Evolutionary conservation across 768 basidiomycete genomes (phyloP).

Genomic region (Gloeopeniophorella convolvens): DNA sequence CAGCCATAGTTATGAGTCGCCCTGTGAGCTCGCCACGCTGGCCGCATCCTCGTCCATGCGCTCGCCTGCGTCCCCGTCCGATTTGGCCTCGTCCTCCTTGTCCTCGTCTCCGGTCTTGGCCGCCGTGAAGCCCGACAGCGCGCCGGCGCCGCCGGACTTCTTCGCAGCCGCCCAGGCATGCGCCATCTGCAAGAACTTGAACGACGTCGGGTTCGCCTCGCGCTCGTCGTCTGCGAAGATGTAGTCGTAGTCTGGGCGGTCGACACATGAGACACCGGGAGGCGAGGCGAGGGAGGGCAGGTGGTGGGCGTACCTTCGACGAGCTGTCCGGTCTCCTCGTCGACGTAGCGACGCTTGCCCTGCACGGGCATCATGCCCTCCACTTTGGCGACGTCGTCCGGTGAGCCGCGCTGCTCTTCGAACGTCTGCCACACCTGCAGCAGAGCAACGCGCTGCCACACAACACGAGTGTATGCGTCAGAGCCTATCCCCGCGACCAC

Average conservation of each 20-base stretch:
- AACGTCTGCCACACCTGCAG: slow-evolving; percentile 95
- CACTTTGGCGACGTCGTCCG: slow-evolving; percentile 73
- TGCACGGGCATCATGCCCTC: slow-evolving; percentile 91
- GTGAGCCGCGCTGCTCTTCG: slow-evolving; percentile 73
- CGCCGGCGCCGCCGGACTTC: slow-evolving; percentile 30
- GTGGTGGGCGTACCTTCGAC: slow-evolving; percentile 61
- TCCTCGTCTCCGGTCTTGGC: slow-evolving; percentile 26
- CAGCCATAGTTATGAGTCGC: slow-evolving; percentile 23
- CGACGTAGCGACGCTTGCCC: slow-evolving; percentile 76
- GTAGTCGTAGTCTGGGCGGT: slow-evolving; percentile 79
- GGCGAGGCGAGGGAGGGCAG: neutral
- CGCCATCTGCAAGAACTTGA: slow-evolving; percentile 95
- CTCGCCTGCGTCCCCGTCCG: slow-evolving; percentile 20
- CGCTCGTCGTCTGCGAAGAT: slow-evolving; percentile 95
- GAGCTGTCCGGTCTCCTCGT: slow-evolving; percentile 76
- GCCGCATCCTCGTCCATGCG: slow-evolving; percentile 29
- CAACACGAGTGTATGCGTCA: no score
- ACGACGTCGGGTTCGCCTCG: slow-evolving; percentile 86
- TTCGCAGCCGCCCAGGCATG: slow-evolving; percentile 72
- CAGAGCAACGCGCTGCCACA: slow-evolving; percentile 73
- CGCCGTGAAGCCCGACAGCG: slow-evolving; percentile 45
- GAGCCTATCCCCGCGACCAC: no score
- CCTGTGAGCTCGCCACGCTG: slow-evolving; percentile 51
- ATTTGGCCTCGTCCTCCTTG: slow-evolving; percentile 11
- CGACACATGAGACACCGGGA: slow-evolving; percentile 1